A percentile compares a stretch with the other conserved stretches of the same genome.
Conservation (phyloP, 257 asterid genomes). For the Vinca minor region DNA sequence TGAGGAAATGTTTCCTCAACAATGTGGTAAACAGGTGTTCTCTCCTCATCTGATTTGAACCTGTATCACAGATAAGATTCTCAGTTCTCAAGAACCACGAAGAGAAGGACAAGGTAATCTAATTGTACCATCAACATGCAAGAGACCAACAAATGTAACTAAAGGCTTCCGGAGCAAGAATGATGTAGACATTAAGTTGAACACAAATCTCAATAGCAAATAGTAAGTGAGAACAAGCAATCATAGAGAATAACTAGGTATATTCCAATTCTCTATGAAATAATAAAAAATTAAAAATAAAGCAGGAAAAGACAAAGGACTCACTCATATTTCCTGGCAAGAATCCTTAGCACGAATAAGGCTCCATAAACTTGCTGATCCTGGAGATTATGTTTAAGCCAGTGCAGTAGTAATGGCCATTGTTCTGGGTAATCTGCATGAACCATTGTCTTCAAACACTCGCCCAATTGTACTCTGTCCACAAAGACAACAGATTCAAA, state of each 20-base stretch:
- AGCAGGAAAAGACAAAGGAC: slow-evolving; percentile 19
- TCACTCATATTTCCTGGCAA: slow-evolving; percentile 94
- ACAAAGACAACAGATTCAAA: slow-evolving; percentile 15
- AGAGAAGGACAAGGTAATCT: neutral
- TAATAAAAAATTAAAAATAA: neutral
- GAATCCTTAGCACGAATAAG: slow-evolving; percentile 77
- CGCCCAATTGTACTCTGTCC: slow-evolving; percentile 86
- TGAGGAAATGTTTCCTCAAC: slow-evolving; percentile 91
- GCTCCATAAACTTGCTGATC: slow-evolving; percentile 90
- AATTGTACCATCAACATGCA: neutral
- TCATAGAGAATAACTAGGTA: neutral
- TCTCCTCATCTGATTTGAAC: slow-evolving; percentile 97
- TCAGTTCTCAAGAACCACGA: neutral
- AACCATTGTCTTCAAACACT: slow-evolving; percentile 77
- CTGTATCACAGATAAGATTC: slow-evolving; percentile 36
- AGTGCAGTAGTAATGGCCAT: slow-evolving; percentile 82
- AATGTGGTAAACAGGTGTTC: slow-evolving; percentile 73
- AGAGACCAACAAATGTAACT: neutral
- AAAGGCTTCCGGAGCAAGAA: neutral
- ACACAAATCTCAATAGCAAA: neutral
- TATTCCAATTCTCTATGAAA: neutral
- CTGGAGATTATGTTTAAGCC: slow-evolving; percentile 88
- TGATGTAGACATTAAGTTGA: neutral
- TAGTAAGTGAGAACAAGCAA: neutral
- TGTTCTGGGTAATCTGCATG: slow-evolving; percentile 95